These are phyloP conservation scores for Andrographis paniculata DNA, from an alignment of 305 asterid genomes.

Conservation along the genomic window DNA sequence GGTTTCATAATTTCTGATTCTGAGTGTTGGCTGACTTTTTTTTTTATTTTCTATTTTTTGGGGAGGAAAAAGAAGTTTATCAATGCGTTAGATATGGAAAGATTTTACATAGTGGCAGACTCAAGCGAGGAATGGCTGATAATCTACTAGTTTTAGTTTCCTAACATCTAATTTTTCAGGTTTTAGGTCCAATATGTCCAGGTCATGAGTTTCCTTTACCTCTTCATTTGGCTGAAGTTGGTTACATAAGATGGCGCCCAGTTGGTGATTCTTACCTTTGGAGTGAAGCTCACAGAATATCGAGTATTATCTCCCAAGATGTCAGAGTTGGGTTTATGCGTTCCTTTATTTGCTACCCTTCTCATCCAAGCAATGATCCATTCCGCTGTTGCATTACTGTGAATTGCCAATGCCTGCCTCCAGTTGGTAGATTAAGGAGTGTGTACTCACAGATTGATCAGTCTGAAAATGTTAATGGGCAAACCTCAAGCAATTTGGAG, in stretches of 20 bases:
- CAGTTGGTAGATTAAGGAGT: slow-evolving; percentile 40
- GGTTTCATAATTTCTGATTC: slow-evolving; percentile 16
- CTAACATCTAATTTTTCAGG: slow-evolving; percentile 42
- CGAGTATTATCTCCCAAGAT: slow-evolving; percentile 76
- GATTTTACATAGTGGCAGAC: too few relatives aligned
- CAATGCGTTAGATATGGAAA: too few relatives aligned
- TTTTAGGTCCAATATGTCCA: slow-evolving; percentile 86
- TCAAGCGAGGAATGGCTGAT: too few relatives aligned
- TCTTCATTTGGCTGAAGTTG: slow-evolving; percentile 92
- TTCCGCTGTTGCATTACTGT: slow-evolving; percentile 92
- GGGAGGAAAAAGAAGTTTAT: too few relatives aligned
- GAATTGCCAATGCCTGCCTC: slow-evolving; percentile 57
- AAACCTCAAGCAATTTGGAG: slow-evolving; percentile 31
- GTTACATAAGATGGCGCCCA: slow-evolving; percentile 93
- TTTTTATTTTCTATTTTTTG: too few relatives aligned
- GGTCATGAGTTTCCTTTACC: slow-evolving; percentile 97
- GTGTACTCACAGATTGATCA: slow-evolving; percentile 29
- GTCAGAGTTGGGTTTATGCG: slow-evolving; percentile 64
- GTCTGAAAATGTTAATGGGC: slow-evolving; percentile 25
- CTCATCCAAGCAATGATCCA: slow-evolving; percentile 89
- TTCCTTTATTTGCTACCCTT: slow-evolving; percentile 90
- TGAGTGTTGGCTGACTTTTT: too few relatives aligned
- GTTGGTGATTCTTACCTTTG: slow-evolving; percentile 76
- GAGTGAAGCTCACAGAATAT: slow-evolving; percentile 89
- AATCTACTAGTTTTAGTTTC: slow-evolving; percentile 14